phyloP scores from a whole-genome alignment of 2,329 filamentous ascomycete species.

The Coniochaeta hoffmannii region DNA sequence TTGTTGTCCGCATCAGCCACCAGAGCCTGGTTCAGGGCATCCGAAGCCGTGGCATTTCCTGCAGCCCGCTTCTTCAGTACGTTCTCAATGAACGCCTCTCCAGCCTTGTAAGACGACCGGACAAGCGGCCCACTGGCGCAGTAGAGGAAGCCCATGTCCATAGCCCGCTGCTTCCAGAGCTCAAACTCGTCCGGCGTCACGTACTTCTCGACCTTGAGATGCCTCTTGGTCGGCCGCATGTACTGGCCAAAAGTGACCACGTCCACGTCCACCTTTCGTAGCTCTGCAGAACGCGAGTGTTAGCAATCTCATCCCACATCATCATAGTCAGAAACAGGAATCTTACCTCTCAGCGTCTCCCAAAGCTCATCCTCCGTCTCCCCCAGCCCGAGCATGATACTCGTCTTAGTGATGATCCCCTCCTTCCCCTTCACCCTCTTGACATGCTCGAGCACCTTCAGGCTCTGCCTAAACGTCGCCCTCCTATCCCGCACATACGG shows the following conservation, averaged over 20 bases:
- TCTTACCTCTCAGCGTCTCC: slow-evolving; percentile 62
- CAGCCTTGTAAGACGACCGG: slow-evolving; percentile 93
- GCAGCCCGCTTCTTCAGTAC: slow-evolving; percentile 76
- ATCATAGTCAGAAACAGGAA: background rate
- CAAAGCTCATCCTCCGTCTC: slow-evolving; percentile 84
- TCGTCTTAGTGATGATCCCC: slow-evolving; percentile 93
- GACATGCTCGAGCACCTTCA: slow-evolving; percentile 71
- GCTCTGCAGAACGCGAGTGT: slow-evolving; percentile 42
- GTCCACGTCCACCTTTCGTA: slow-evolving; percentile 76
- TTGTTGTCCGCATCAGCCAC: slow-evolving; percentile 21
- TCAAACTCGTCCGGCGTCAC: slow-evolving; percentile 89
- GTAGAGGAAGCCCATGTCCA: slow-evolving; percentile 95
- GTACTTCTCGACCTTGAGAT: slow-evolving; percentile 95
- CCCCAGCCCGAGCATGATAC: slow-evolving; percentile 90
- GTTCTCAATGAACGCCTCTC: slow-evolving; percentile 98
- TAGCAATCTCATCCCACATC: background rate
- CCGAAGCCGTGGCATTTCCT: slow-evolving; percentile 26
- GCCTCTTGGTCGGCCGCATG: slow-evolving; percentile 96
- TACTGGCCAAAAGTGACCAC: slow-evolving; percentile 99
- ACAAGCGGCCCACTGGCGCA: slow-evolving; percentile 91
- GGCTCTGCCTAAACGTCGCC: slow-evolving; percentile 80
- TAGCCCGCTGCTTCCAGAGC: slow-evolving; percentile 78
- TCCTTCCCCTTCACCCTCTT: slow-evolving; percentile 64
- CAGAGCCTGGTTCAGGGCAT: slow-evolving; percentile 30
- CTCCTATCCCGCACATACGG: slow-evolving; percentile 84